phyloP scores from a whole-genome alignment of 2,329 filamentous ascomycete species.

The Ophiostoma piceae region DNA sequence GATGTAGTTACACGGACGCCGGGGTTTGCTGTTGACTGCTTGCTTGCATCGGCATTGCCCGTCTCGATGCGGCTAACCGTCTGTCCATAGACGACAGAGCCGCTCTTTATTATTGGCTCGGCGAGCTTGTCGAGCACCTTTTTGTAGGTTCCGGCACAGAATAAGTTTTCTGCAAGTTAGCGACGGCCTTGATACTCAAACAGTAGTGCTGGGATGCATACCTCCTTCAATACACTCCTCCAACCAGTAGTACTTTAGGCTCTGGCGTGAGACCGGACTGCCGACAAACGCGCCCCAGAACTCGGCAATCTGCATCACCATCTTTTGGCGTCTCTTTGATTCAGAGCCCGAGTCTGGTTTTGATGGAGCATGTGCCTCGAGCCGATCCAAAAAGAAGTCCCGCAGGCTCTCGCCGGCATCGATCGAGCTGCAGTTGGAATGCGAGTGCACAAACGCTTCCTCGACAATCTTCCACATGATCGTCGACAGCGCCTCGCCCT shows the following conservation, averaged over 20 bases:
- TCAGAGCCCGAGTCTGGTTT: conserved; percentile 30
- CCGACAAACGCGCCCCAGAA: conserved; percentile 70
- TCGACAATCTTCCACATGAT: conserved; percentile 65
- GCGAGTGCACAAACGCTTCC: conserved; percentile 62
- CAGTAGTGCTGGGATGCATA: too few species aligned
- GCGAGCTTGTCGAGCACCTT: conserved; percentile 55
- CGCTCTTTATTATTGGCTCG: conserved; percentile 50
- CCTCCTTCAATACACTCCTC: conserved; percentile 72
- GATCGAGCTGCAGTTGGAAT: conserved; percentile 49
- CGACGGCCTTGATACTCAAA: too few species aligned
- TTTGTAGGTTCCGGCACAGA: conserved; percentile 55
- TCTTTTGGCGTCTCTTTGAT: conserved; percentile 35
- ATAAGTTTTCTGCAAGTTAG: conserved; percentile 49
- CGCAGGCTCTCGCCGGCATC: conserved; percentile 44
- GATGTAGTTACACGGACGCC: conserved; percentile 44
- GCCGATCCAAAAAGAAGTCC: conserved; percentile 48
- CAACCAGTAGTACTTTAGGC: conserved; percentile 70
- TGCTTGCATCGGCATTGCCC: conserved; percentile 27
- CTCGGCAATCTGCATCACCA: conserved; percentile 51
- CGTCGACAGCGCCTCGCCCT: conserved; percentile 45
- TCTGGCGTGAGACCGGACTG: conserved; percentile 58
- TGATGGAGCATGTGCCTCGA: conserved; percentile 40
- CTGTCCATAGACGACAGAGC: conserved; percentile 49
- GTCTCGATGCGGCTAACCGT: conserved; percentile 42
- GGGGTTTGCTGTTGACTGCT: conserved; percentile 28